Evolutionary conservation across 2,329 filamentous ascomycete species (phyloP).

Genomic region (Colletotrichum sp.): DNA sequence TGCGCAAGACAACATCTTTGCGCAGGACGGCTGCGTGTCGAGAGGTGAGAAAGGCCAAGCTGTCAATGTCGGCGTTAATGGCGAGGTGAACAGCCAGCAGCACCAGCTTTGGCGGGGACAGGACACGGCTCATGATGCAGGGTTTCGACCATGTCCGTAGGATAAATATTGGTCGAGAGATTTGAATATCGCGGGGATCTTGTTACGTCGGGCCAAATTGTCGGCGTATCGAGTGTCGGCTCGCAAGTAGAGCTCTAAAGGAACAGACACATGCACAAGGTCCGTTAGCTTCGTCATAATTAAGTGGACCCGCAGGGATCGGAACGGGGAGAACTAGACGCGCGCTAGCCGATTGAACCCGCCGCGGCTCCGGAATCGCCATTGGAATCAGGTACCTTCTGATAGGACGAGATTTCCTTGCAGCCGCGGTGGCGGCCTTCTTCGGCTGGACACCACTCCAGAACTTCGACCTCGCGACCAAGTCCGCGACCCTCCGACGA

Average conservation of each 20-base stretch:
- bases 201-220: background rate
- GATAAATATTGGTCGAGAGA: background rate
- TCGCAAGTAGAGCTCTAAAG: background rate
- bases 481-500: background rate
- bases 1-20: slow-evolving; percentile 69
- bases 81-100: slow-evolving; percentile 76
- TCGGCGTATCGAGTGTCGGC: background rate
- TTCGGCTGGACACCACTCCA: background rate
- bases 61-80: slow-evolving; percentile 66
- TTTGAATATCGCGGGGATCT: background rate
- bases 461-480: background rate
- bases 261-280: background rate
- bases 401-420: slow-evolving; percentile 9
- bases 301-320: background rate
- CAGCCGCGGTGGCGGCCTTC: slow-evolving; percentile 2
- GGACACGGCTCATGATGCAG: slow-evolving; percentile 41
- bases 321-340: background rate
- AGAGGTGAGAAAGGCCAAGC: slow-evolving; percentile 63
- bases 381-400: slow-evolving; percentile 9
- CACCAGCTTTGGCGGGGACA: slow-evolving; percentile 71
- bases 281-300: slow-evolving; percentile 12
- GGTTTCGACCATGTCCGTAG: background rate
- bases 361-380: background rate
- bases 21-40: slow-evolving; percentile 62
- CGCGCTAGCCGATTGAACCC: slow-evolving; percentile 4